phyloP scores from a whole-genome alignment of 2,329 filamentous ascomycete species.

The Furcasterigmium sp. region DNA sequence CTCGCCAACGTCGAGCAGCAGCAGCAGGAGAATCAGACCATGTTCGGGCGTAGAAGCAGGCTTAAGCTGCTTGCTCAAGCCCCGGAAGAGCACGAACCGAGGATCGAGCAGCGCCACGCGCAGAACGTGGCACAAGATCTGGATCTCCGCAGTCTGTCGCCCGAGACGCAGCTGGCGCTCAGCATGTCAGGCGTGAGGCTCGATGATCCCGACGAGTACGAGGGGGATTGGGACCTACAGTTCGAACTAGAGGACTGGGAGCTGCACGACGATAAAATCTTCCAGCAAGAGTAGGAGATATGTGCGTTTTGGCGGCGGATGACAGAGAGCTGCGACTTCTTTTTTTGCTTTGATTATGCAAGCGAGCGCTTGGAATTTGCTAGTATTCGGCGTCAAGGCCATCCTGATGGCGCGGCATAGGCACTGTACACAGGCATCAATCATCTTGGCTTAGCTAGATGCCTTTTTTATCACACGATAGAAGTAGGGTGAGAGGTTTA shows the following conservation, averaged over 20 bases:
- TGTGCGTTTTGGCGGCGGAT: no score
- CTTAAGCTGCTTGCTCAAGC: slow-evolving; percentile 9
- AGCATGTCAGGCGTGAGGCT: slow-evolving; percentile 18
- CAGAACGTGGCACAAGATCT: slow-evolving; percentile 23
- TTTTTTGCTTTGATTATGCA: no score
- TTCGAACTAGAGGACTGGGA: slow-evolving; percentile 23
- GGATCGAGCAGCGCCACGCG: slow-evolving; percentile 13
- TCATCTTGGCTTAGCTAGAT: no score
- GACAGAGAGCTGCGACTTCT: no score
- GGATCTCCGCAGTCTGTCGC: slow-evolving; percentile 15
- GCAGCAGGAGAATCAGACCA: slow-evolving; percentile 36
- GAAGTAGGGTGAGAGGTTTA: no score
- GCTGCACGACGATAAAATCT: slow-evolving; percentile 3
- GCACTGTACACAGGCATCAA: no score
- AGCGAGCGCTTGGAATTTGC: no score
- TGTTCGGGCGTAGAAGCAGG: slow-evolving; percentile 5
- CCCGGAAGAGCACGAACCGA: not conserved
- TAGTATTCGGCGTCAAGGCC: no score
- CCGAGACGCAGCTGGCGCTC: slow-evolving; percentile 12
- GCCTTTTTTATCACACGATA: no score
- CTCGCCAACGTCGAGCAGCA: slow-evolving; percentile 33
- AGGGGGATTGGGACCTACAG: slow-evolving; percentile 25
- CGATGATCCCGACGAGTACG: slow-evolving; percentile 16
- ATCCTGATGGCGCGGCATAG: no score
- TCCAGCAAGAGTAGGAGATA: no score